Evolutionary conservation across 2,329 filamentous ascomycete genomes (phyloP), one percentile per base, ranked within the genome.

Genomic region (Colletotrichum sp.): DNA sequence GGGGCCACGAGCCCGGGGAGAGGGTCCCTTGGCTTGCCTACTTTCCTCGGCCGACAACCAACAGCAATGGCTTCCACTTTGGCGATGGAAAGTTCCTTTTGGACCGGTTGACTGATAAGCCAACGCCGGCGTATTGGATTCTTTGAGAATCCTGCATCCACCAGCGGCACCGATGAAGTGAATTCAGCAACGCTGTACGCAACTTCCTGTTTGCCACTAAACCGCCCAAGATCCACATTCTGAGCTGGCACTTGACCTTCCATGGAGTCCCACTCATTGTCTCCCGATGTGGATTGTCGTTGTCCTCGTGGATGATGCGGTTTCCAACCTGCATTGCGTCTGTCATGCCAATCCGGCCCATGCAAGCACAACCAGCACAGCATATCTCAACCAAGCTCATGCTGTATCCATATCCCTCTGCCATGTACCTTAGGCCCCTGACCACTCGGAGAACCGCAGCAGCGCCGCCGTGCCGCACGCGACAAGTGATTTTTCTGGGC

Each of bases 211-310:
- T 63, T 29, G 16, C 43, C 65, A 43, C 64, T n/a, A 55, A 72
- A 27, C 31, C 27, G 57, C 33, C 33, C 33, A 27, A 58, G 43
- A 31, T 43, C 68, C 63, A 67, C 68, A 33, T 16, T 71, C 57
- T 59, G 68, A 27, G 69, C 68, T 74, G 62, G 68, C 71, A 62
- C 61, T 61, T 66, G 66, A 33, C 61, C 54, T 34, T 36, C 24
- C 24, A 27, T 27, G 24, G 34, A 13, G 38, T 63, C 47, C 31
- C 68, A 64, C 34, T 58, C 61, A 31, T 47, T 18, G 21, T 13
- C 15, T 64, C 24, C 11, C 43, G 31, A 27, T 66, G 63, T 57
- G 54, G 54, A 24, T 57, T 57, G 43, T 34, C 33, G 33, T 34
- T 34, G 43, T 51, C 43, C n/a, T 51, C 54, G 54, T 57, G 18